These are phyloP conservation scores for Deakozyma indianensis DNA, from an alignment of 805 yeast species.

Conservation along the genomic window DNA sequence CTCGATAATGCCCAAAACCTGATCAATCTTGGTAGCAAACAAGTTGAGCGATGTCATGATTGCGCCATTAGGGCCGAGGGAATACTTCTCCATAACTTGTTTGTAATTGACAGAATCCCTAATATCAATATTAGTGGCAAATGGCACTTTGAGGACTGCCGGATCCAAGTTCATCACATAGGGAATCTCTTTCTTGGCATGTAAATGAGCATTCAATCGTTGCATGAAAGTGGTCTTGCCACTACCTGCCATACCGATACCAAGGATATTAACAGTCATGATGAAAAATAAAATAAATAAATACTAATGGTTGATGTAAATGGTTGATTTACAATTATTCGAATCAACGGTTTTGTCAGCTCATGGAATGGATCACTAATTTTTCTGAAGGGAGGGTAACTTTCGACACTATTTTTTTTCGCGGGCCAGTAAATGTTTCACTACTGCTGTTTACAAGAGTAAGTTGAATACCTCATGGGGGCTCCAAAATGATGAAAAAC, in stretches of 20 bases:
- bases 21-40: slow-evolving; percentile 91
- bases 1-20: slow-evolving; percentile 74
- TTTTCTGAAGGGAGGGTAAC: neutral
- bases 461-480: too few relatives aligned
- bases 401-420: neutral
- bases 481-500: neutral
- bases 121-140: slow-evolving; percentile 86
- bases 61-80: slow-evolving; percentile 96
- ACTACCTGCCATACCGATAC: slow-evolving; percentile 60
- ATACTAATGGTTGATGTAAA: too few relatives aligned
- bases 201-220: slow-evolving; percentile 78
- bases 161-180: slow-evolving; percentile 93
- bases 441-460: too few relatives aligned
- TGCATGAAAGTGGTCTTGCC: slow-evolving; percentile 99
- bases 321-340: too few relatives aligned
- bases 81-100: slow-evolving; percentile 89
- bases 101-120: slow-evolving; percentile 91
- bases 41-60: slow-evolving; percentile 88
- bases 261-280: slow-evolving; percentile 24
- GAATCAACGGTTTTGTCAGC: too few relatives aligned
- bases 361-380: too few relatives aligned
- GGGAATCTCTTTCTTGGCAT: slow-evolving; percentile 54
- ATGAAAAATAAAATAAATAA: neutral
- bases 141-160: slow-evolving; percentile 89
- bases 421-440: too few relatives aligned